Conservation (phyloP, 1,284 basidiomycete species). For the Porphyrellus sp. region DNA sequence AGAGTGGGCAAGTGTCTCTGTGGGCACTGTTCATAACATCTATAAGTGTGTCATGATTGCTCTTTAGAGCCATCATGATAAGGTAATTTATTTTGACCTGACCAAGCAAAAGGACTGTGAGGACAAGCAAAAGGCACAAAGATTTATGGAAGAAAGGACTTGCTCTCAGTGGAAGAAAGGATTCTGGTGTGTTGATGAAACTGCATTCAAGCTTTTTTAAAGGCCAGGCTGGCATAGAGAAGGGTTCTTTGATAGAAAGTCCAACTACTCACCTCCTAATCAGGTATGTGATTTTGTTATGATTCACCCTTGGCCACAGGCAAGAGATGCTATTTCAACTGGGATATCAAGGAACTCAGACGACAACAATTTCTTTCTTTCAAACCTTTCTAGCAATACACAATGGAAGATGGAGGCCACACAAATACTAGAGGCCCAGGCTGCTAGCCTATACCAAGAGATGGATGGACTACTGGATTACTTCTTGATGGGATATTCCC, state of each 20-base stretch:
- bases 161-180: conserved; percentile 5
- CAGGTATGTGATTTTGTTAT: conserved; percentile 15
- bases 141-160: not conserved
- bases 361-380: too few species aligned
- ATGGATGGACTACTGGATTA: too few species aligned
- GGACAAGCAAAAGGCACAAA: conserved; percentile 1
- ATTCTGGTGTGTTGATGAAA: conserved; percentile 13
- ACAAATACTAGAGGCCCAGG: too few species aligned
- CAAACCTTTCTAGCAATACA: too few species aligned
- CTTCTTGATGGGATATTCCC: too few species aligned
- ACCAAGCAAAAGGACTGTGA: not conserved
- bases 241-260: conserved; percentile 16
- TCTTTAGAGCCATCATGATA: conserved; percentile 1
- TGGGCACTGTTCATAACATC: conserved; percentile 29
- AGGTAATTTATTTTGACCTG: conserved; percentile 7
- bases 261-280: conserved; percentile 11
- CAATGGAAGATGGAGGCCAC: too few species aligned
- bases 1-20: conserved; percentile 35
- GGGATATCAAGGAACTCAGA: too few species aligned
- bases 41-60: conserved; percentile 21
- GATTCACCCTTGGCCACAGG: too few species aligned
- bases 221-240: conserved; percentile 19
- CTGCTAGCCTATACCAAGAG: too few species aligned
- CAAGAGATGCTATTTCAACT: too few species aligned
- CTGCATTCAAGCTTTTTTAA: conserved; percentile 17